phyloP scores from a whole-genome alignment of 768 basidiomycete species.

The Rhodotorula taiwanensis region DNA sequence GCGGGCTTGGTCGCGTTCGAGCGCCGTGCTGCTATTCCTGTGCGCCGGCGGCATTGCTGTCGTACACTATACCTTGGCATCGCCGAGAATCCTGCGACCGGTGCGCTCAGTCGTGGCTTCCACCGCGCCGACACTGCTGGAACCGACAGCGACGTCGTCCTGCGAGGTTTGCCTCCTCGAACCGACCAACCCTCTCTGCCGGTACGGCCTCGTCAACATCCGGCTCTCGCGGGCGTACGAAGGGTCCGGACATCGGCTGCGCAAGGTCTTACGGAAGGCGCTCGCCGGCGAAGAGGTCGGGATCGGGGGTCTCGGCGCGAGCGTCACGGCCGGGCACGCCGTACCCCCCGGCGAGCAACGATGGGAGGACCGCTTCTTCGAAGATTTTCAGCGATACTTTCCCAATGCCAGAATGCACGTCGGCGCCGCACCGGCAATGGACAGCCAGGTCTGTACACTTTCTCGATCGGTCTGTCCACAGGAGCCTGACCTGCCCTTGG shows the following conservation, averaged over 20 bases:
- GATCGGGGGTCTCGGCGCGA: constrained; percentile 36
- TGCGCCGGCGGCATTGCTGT: too few species aligned
- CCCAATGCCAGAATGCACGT: constrained; percentile 15
- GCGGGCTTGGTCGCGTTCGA: too few species aligned
- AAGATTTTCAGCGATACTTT: constrained; percentile 20
- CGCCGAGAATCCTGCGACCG: too few species aligned
- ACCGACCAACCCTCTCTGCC: constrained; percentile 31
- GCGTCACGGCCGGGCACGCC: constrained; percentile 22
- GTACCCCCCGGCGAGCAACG: constrained; percentile 7
- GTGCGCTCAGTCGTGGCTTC: too few species aligned
- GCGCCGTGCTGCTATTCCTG: too few species aligned
- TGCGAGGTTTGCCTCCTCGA: constrained; percentile 29
- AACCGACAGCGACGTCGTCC: constrained; percentile 3
- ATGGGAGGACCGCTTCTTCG: constrained; percentile 22
- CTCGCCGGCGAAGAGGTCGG: constrained; percentile 33
- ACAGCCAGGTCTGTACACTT: constrained; percentile 1
- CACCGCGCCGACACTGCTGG: too few species aligned
- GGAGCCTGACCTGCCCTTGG: background rate
- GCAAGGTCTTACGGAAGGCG: constrained; percentile 36
- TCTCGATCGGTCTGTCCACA: background rate
- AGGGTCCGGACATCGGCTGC: constrained; percentile 33
- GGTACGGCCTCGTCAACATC: constrained; percentile 37
- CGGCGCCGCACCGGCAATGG: constrained; percentile 6
- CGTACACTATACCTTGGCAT: too few species aligned
- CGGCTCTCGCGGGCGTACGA: constrained; percentile 35